Conservation (phyloP, 768 basidiomycete species). For the Floccularia luteovirens region DNA sequence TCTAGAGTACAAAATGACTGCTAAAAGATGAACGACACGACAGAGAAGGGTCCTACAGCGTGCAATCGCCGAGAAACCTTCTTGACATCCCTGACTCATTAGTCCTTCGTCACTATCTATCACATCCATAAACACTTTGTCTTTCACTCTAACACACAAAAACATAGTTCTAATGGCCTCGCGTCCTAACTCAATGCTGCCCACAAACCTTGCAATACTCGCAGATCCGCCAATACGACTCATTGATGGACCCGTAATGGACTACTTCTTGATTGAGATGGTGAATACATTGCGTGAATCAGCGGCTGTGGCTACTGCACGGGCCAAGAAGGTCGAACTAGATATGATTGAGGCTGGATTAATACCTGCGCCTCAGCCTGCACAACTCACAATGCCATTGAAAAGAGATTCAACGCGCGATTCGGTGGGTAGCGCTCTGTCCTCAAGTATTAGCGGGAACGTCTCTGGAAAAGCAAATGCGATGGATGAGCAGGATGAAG, state of each 20-base stretch:
- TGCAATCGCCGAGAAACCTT: too few relatives aligned
- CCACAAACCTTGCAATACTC: slow-evolving; percentile 39
- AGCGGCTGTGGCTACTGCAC: slow-evolving; percentile 60
- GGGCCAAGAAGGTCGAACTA: slow-evolving; percentile 61
- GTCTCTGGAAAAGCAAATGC: slow-evolving; percentile 24
- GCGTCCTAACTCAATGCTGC: slow-evolving; percentile 9
- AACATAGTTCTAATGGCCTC: too few relatives aligned
- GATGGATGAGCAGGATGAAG: slow-evolving; percentile 70
- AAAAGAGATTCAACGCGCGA: slow-evolving; percentile 37
- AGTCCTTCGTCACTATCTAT: too few relatives aligned
- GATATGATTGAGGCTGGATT: slow-evolving; percentile 79
- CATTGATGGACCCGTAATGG: slow-evolving; percentile 66
- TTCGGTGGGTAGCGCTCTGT: slow-evolving; percentile 34
- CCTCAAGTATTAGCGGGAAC: too few relatives aligned
- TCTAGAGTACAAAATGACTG: slow-evolving; percentile 12
- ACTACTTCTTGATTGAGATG: slow-evolving; percentile 82
- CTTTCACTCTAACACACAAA: too few relatives aligned
- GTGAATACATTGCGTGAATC: slow-evolving; percentile 71
- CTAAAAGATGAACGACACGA: slow-evolving; percentile 8
- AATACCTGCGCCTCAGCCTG: slow-evolving; percentile 40
- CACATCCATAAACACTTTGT: too few relatives aligned
- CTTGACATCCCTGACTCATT: too few relatives aligned
- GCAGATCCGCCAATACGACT: slow-evolving; percentile 57
- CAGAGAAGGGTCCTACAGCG: too few relatives aligned
- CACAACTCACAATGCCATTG: slow-evolving; percentile 26